Percentiles rank a stretch among this genome's conserved stretches.
phyloP scores from a whole-genome alignment of 768 basidiomycete species.

The Auricularia heimuer region DNA sequence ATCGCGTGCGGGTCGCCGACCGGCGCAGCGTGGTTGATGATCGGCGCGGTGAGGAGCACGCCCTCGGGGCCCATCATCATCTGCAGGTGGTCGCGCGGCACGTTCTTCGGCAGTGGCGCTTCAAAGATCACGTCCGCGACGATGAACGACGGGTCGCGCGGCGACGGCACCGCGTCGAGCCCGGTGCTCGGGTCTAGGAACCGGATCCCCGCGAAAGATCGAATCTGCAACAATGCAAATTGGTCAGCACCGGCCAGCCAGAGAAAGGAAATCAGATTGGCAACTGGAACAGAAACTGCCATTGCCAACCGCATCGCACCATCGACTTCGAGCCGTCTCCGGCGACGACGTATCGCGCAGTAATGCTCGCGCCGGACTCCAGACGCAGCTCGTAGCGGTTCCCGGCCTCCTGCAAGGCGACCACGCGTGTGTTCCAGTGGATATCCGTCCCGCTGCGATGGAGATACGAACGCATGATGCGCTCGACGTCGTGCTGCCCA shows the following conservation, averaged over 20 bases:
- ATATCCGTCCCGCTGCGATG: not conserved
- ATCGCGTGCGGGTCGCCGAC: not conserved
- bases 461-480: not conserved
- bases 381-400: not conserved
- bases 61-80: not conserved
- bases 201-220: not conserved
- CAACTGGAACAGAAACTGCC: not conserved
- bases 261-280: not conserved
- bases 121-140: not conserved
- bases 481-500: constrained; percentile 1
- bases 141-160: not conserved
- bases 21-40: not conserved
- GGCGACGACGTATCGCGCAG: not conserved
- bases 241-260: not conserved
- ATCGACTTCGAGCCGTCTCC: not conserved
- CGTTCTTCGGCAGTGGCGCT: not conserved
- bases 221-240: not conserved
- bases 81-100: not conserved
- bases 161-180: not conserved
- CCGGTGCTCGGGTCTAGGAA: not conserved
- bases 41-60: not conserved
- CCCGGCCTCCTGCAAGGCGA: not conserved
- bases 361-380: not conserved
- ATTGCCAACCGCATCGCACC: not conserved
- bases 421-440: not conserved